Base-by-base conservation (phyloP, 2,329 filamentous ascomycete species). In the Fulvia fulva region DNA sequence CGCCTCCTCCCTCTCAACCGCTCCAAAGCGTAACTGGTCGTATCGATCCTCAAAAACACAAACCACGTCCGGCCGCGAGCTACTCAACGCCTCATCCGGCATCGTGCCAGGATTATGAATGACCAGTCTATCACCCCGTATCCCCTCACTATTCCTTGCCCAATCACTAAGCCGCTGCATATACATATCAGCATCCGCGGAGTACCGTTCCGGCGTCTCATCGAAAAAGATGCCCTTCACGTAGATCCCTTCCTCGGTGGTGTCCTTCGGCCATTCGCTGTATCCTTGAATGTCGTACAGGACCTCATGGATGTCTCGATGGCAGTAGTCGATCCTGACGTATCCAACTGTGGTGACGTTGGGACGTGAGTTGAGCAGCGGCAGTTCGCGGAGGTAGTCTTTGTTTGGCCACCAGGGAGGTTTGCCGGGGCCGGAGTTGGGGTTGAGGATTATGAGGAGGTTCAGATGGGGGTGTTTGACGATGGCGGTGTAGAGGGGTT, bases 151-250 rank as follows among this genome's bases (percentile, higher is more conserved):
- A 32, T 50, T 50, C 47, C 26, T 50, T 26, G 47, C 47, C 47
- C 25, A 50, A n/a, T 50, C 47, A 21, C 22, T 50, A 25, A 50
- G 26, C 2, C 47, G 23, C 25, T 50, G 47, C 23, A 50, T 11
- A 32, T 50, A 50, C 47, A 50, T 50, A 4, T 50, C 47, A 19
- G 1, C 7, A 11, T 50, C 47, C 11, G 23, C 47, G 7, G 47
- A 50, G n/a, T 50, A 50, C 23, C 26, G 62, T 53, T 16, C 53
- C 16, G 68, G 69, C 32, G 68, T 56, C 56, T 71, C 69, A 60
- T 70, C 69, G 53, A 69, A 60, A 57, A 70, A 71, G 56, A 71
- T 68, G 22, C 68, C 69, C 19, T 63, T 50, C 21, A 69, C 44
- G 34, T 65, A 60, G 26, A 69, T 66, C 46, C 66, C 63, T 11